Evolutionary conservation across 23 red algal genomes (phyloP).

Genomic region (Gracilariopsis chorda): DNA sequence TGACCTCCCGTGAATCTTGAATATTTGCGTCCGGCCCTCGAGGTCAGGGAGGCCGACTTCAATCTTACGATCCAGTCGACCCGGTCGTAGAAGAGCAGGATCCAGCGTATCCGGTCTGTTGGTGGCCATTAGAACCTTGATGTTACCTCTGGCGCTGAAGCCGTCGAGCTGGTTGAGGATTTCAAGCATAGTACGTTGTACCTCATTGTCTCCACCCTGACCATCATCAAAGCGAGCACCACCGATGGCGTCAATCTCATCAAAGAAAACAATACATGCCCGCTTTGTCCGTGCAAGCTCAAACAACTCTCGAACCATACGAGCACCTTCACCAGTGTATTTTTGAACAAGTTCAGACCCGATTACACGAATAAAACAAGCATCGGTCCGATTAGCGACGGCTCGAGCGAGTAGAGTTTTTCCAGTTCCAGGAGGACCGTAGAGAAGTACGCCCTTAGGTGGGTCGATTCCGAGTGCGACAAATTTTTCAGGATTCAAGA

Average conservation of each 20-base stretch:
- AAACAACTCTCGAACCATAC: slow-evolving; percentile 99
- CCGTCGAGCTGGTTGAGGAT: slow-evolving; percentile 99
- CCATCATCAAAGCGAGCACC: slow-evolving; percentile 99
- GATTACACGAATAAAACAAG: slow-evolving; percentile 98
- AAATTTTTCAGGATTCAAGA: slow-evolving; percentile 97
- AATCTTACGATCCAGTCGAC: slow-evolving; percentile 98
- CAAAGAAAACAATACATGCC: slow-evolving; percentile 99
- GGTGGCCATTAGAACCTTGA: slow-evolving; percentile 99
- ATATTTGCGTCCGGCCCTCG: slow-evolving; percentile 94
- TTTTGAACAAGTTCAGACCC: slow-evolving; percentile 99
- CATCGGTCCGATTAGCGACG: slow-evolving; percentile 98
- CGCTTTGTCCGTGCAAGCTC: slow-evolving; percentile 95
- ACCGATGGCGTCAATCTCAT: slow-evolving; percentile 99
- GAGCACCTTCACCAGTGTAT: slow-evolving; percentile 96
- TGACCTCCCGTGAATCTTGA: slow-evolving; percentile 96
- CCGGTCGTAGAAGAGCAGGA: slow-evolving; percentile 94
- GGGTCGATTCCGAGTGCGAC: slow-evolving; percentile 97
- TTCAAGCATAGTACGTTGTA: slow-evolving; percentile 99
- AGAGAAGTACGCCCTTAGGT: slow-evolving; percentile 96
- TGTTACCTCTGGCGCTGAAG: slow-evolving; percentile 98
- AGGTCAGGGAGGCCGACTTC: slow-evolving; percentile 97
- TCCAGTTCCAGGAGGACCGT: slow-evolving; percentile 96
- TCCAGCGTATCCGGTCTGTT: slow-evolving; percentile 98
- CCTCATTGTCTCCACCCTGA: slow-evolving; percentile 97
- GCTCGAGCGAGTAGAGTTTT: slow-evolving; percentile 98